Percentiles rank a stretch among this genome's conserved stretches.
phyloP scores from a whole-genome alignment of 2,329 filamentous ascomycete genomes.

The Curvularia hawaiiensis region DNA sequence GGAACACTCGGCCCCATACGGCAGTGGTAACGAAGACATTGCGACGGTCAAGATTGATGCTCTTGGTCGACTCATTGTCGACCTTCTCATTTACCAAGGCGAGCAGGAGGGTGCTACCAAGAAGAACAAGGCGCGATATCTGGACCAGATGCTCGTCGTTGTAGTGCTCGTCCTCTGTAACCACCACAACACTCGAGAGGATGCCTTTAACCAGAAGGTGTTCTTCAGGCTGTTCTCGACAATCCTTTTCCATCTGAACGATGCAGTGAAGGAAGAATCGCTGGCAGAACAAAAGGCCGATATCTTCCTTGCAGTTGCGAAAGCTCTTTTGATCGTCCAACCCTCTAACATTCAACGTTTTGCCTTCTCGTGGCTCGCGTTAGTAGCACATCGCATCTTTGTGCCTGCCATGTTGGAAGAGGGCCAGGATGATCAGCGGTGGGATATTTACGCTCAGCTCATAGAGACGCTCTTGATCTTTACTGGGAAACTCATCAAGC shows the following conservation, averaged over 20 bases:
- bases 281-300: constrained; percentile 63
- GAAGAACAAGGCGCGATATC: constrained; percentile 69
- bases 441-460: constrained; percentile 75
- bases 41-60: constrained; percentile 75
- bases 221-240: constrained; percentile 91
- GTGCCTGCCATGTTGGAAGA: constrained; percentile 74
- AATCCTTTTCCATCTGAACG: constrained; percentile 77
- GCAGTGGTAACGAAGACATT: constrained; percentile 62
- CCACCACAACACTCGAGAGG: constrained; percentile 79
- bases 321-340: constrained; percentile 73
- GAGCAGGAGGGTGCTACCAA: constrained; percentile 63
- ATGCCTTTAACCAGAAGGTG: constrained; percentile 83
- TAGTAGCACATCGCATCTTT: constrained; percentile 85
- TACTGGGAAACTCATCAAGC: constrained; percentile 79
- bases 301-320: constrained; percentile 73
- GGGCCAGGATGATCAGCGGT: constrained; percentile 66
- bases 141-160: constrained; percentile 80
- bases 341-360: constrained; percentile 82
- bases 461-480: constrained; percentile 74
- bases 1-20: constrained; percentile 62
- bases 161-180: constrained; percentile 81
- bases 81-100: constrained; percentile 74
- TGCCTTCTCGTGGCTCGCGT: constrained; percentile 79
- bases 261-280: constrained; percentile 54
- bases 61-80: constrained; percentile 77